These are phyloP conservation scores for Blastobotrys proliferans DNA, from an alignment of 1,139 yeast genomes.

Conservation along the genomic window DNA sequence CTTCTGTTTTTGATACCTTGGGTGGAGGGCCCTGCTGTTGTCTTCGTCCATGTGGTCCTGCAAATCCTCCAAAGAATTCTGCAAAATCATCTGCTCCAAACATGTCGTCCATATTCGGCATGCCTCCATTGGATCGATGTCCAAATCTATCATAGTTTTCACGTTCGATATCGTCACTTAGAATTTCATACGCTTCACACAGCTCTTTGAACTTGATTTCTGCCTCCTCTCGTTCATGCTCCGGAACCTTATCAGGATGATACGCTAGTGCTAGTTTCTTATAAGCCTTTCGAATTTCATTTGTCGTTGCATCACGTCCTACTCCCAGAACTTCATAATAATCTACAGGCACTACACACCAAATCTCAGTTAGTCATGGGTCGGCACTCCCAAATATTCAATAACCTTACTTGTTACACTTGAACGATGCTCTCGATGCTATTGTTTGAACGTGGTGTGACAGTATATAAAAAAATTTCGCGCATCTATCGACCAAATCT, in stretches of 20 bases:
- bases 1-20: slow-evolving; percentile 46
- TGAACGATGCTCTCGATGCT: background rate
- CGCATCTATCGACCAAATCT: no score
- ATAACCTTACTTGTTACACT: no score
- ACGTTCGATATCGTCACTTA: slow-evolving; percentile 56
- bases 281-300: slow-evolving; percentile 74
- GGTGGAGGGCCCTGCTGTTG: slow-evolving; percentile 16
- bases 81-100: slow-evolving; percentile 64
- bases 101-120: slow-evolving; percentile 35
- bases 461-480: slow-evolving; percentile 1
- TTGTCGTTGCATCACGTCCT: slow-evolving; percentile 53
- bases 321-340: slow-evolving; percentile 70
- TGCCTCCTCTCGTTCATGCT: slow-evolving; percentile 56
- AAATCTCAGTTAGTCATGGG: no score
- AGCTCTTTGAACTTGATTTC: slow-evolving; percentile 73
- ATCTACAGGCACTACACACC: slow-evolving; percentile 33
- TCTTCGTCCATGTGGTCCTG: slow-evolving; percentile 17
- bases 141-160: slow-evolving; percentile 48
- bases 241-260: slow-evolving; percentile 80
- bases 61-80: slow-evolving; percentile 48
- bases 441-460: background rate
- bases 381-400: background rate
- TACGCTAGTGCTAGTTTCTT: slow-evolving; percentile 64
- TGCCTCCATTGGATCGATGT: slow-evolving; percentile 25
- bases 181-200: slow-evolving; percentile 70